These are phyloP conservation scores for Saturnispora besseyi DNA, from an alignment of 805 yeast genomes.

Conservation along the genomic window DNA sequence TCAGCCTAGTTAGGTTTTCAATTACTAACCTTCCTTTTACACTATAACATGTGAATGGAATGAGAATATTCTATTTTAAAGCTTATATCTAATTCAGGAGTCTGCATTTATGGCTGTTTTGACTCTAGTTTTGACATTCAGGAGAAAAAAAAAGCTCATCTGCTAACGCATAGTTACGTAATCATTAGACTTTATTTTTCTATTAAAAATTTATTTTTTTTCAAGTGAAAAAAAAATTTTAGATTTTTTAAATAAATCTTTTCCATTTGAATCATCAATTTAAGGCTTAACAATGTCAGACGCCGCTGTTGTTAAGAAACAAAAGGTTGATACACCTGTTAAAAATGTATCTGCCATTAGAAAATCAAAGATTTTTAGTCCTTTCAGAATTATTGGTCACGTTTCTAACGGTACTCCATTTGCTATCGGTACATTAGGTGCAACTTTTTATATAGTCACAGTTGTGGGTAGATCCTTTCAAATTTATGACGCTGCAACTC, in stretches of 20 bases:
- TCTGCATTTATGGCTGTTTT: too few relatives aligned
- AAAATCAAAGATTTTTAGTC: constrained; percentile 63
- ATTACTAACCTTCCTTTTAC: too few relatives aligned
- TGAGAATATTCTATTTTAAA: too few relatives aligned
- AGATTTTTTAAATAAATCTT: neutral
- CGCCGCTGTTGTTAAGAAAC: constrained; percentile 7
- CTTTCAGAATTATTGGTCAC: constrained; percentile 80
- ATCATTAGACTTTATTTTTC: neutral
- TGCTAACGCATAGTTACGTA: too few relatives aligned
- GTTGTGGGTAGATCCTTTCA: constrained; percentile 87
- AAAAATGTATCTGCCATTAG: constrained; percentile 4
- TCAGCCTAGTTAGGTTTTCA: too few relatives aligned
- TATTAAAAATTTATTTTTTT: neutral
- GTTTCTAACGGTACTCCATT: constrained; percentile 84
- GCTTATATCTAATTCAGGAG: too few relatives aligned
- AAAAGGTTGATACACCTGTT: neutral
- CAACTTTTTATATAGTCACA: constrained; percentile 79
- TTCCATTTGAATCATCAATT: neutral
- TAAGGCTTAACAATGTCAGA: constrained; percentile 2
- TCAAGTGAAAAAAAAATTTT: too few relatives aligned
- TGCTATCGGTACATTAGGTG: constrained; percentile 81
- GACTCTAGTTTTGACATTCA: too few relatives aligned
- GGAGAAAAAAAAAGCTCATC: too few relatives aligned
- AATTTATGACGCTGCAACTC: constrained; percentile 82
- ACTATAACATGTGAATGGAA: too few relatives aligned